phyloP scores from a whole-genome alignment of 192 early-diverging fungal species.

The Endogone sp. region DNA sequence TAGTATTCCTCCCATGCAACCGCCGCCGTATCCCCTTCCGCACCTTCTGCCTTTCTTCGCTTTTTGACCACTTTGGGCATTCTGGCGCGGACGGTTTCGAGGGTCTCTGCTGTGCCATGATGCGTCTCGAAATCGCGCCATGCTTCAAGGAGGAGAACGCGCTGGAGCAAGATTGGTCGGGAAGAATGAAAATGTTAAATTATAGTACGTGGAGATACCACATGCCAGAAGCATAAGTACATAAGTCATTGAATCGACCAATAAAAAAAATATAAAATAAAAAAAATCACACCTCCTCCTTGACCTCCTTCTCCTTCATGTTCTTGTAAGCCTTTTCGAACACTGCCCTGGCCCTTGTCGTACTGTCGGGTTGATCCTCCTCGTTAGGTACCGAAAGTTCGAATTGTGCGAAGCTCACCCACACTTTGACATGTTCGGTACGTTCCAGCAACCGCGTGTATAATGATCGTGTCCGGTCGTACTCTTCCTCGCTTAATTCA shows the following conservation, averaged over 20 bases:
- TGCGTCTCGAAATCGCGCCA: constrained; percentile 85
- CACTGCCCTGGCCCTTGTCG: constrained; percentile 60
- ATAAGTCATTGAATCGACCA: no score
- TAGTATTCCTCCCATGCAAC: constrained; percentile 94
- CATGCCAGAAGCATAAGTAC: no score
- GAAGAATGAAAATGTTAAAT: constrained; percentile 5
- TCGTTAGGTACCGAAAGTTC: constrained; percentile 67
- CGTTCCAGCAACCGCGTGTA: constrained; percentile 83
- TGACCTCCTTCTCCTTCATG: constrained; percentile 66
- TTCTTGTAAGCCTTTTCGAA: constrained; percentile 72
- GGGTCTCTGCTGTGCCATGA: constrained; percentile 47
- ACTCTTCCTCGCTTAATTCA: constrained; percentile 82
- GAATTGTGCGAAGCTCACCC: constrained; percentile 92
- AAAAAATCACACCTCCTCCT: constrained; percentile 64
- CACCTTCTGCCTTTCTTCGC: constrained; percentile 64
- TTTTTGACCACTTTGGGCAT: constrained; percentile 93
- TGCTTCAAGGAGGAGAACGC: constrained; percentile 83
- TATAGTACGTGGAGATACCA: not conserved
- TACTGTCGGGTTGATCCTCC: constrained; percentile 36
- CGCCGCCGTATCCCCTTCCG: constrained; percentile 37
- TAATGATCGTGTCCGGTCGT: constrained; percentile 65
- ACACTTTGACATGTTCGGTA: constrained; percentile 96
- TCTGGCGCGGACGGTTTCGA: constrained; percentile 60
- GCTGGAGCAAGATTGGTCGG: constrained; percentile 22
- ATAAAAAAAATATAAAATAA: not conserved